phyloP scores from a whole-genome alignment of 2,329 filamentous ascomycete species.

The Cladosporium oxysporum region DNA sequence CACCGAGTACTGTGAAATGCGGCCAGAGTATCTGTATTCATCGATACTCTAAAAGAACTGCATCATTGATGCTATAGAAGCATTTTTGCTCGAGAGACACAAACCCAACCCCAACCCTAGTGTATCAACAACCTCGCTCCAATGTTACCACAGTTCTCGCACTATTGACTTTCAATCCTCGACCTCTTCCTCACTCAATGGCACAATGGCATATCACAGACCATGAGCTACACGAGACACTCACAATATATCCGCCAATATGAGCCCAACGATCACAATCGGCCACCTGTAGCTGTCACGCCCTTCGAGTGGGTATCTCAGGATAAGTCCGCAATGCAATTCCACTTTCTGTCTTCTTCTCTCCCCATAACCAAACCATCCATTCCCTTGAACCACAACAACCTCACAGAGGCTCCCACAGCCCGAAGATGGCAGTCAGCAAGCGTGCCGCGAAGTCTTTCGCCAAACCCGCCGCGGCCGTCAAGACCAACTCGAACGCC shows the following conservation, averaged over 20 bases:
- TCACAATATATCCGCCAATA: background rate
- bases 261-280: background rate
- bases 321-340: background rate
- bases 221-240: background rate
- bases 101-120: background rate
- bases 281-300: background rate
- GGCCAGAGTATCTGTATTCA: background rate
- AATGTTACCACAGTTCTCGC: background rate
- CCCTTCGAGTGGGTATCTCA: background rate
- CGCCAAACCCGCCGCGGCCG: slow-evolving; percentile 15
- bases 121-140: background rate
- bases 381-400: background rate
- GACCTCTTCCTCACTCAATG: background rate
- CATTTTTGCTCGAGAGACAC: background rate
- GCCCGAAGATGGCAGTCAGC: background rate
- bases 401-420: background rate
- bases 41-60: background rate
- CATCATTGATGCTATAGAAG: background rate
- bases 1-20: background rate
- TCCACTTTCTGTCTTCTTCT: background rate
- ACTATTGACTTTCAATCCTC: background rate
- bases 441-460: slow-evolving; percentile 13
- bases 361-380: background rate
- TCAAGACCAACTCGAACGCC: slow-evolving; percentile 19
- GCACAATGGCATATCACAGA: background rate